Percentiles rank a stretch among this genome's conserved stretches.
Conservation (phyloP, 2,329 filamentous ascomycete species). For the Zasmidium citrigriseum region DNA sequence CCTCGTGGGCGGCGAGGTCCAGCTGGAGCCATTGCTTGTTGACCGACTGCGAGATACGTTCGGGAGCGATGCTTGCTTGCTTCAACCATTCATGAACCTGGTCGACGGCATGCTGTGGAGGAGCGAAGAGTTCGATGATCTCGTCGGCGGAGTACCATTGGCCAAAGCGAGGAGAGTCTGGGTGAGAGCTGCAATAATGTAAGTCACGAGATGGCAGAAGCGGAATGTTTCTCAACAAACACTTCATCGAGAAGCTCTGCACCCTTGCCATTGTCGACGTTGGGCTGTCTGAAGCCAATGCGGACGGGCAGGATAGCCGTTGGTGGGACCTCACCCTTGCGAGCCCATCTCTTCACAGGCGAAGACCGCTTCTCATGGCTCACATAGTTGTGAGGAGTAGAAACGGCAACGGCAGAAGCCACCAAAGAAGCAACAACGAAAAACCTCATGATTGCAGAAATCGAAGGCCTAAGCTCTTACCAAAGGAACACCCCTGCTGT, state of each 20-base stretch:
- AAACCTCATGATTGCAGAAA: neutral
- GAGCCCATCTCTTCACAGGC: conserved; percentile 6
- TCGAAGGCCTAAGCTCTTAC: neutral
- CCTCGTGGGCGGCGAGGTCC: conserved; percentile 41
- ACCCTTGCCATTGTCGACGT: conserved; percentile 42
- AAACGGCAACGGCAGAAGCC: conserved; percentile 1
- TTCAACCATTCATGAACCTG: conserved; percentile 43
- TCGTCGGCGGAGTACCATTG: conserved; percentile 41
- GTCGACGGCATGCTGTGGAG: conserved; percentile 39
- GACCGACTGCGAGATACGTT: conserved; percentile 37
- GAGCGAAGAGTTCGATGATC: conserved; percentile 44
- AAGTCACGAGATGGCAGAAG: neutral
- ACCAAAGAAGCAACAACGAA: conserved; percentile 1
- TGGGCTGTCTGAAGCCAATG: conserved; percentile 50
- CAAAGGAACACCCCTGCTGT: neutral
- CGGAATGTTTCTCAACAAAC: too few species aligned
- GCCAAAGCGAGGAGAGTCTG: conserved; percentile 40
- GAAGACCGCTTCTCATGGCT: conserved; percentile 9
- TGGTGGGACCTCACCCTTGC: conserved; percentile 8
- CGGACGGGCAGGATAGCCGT: conserved; percentile 45
- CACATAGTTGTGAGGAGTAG: conserved; percentile 7
- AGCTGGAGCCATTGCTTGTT: conserved; percentile 46
- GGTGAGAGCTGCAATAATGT: conserved; percentile 26
- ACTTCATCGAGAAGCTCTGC: conserved; percentile 6
- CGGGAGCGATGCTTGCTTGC: conserved; percentile 32